These are phyloP conservation scores for Tanacetum coccineum DNA, from an alignment of 129 eudicot species.

Conservation along the genomic window DNA sequence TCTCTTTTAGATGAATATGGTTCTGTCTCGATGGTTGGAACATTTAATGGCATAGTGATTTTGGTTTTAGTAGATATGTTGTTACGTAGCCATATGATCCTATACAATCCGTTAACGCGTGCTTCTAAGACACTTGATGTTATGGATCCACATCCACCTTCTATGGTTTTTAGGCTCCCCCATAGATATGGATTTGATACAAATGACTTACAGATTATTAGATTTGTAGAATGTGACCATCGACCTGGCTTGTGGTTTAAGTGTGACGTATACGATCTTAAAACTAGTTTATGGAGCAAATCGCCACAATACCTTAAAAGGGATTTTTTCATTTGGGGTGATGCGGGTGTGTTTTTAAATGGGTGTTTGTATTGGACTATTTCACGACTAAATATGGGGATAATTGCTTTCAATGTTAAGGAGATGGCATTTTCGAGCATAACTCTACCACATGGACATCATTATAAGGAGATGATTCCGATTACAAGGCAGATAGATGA, in stretches of 20 bases:
- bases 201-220: not conserved
- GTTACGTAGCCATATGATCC: not conserved
- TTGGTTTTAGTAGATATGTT: not conserved
- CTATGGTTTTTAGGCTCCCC: not conserved
- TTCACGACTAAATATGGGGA: not conserved
- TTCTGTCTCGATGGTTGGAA: not conserved
- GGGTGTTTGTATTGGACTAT: conserved; percentile 6
- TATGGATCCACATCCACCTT: not conserved
- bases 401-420: conserved; percentile 4
- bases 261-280: no score
- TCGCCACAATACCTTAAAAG: not conserved
- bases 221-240: not conserved
- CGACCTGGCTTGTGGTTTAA: no score
- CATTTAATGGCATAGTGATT: conserved; percentile 15
- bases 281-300: not conserved
- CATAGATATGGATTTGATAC: not conserved
- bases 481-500: not conserved
- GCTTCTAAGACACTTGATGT: conserved; percentile 1
- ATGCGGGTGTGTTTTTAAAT: conserved; percentile 8
- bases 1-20: not conserved
- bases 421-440: conserved; percentile 5
- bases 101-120: conserved; percentile 1
- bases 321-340: not conserved
- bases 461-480: no score
- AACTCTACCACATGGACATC: not conserved